Conservation (phyloP, 2,329 filamentous ascomycete genomes). For the Camillea tinctor region DNA sequence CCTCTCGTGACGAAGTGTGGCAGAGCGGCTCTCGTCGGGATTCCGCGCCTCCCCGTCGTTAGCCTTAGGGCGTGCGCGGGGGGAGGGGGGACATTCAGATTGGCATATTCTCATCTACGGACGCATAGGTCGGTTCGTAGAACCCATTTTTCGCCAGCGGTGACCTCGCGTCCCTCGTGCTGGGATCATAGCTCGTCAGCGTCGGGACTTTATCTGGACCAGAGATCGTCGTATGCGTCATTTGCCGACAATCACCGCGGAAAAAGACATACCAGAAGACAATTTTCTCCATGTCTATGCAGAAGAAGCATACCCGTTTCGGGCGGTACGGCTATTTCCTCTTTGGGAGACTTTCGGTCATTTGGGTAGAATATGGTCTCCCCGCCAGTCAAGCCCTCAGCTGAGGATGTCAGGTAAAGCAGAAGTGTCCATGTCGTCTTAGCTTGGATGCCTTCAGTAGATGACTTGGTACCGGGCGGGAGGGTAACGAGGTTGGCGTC, state of each 20-base stretch:
- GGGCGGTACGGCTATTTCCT: slow-evolving; percentile 69
- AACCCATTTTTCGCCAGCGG: slow-evolving; percentile 85
- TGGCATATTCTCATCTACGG: slow-evolving; percentile 31
- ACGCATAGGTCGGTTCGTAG: slow-evolving; percentile 80
- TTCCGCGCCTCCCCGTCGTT: no score
- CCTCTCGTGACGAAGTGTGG: no score
- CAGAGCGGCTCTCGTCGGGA: no score
- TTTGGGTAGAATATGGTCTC: slow-evolving; percentile 91
- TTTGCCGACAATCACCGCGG: neutral
- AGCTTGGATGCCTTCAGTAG: slow-evolving; percentile 43
- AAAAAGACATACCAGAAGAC: slow-evolving; percentile 63
- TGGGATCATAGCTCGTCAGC: slow-evolving; percentile 25
- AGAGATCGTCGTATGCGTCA: slow-evolving; percentile 2
- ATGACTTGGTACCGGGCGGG: slow-evolving; percentile 34
- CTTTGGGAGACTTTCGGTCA: slow-evolving; percentile 51
- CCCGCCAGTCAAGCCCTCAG: slow-evolving; percentile 76
- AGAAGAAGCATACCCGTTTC: slow-evolving; percentile 85
- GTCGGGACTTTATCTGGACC: neutral
- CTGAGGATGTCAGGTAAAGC: slow-evolving; percentile 76
- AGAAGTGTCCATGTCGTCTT: slow-evolving; percentile 90
- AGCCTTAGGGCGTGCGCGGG: no score
- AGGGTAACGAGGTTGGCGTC: slow-evolving; percentile 75
- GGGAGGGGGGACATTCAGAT: no score
- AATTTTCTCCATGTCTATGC: slow-evolving; percentile 86
- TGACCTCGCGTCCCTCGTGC: slow-evolving; percentile 83